Conservation (phyloP, 2,329 filamentous ascomycete genomes). For the Aspergillus sp. region DNA sequence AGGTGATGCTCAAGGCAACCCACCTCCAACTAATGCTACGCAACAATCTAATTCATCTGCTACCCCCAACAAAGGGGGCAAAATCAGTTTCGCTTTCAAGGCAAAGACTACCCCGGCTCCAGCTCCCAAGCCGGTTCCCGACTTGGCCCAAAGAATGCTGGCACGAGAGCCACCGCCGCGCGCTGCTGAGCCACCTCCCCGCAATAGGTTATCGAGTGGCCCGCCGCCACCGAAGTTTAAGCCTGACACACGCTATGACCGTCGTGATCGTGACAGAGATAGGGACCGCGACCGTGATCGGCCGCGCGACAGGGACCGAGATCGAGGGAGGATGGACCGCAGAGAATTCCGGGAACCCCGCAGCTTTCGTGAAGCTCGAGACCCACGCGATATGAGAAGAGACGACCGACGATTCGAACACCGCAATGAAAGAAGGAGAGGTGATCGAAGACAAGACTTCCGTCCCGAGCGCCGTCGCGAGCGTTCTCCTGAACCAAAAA, state of each 20-base stretch:
- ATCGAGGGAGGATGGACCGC: slow-evolving; percentile 36
- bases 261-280: slow-evolving; percentile 44
- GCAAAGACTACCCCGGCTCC: slow-evolving; percentile 65
- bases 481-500: slow-evolving; percentile 49
- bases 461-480: slow-evolving; percentile 52
- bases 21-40: slow-evolving; percentile 52
- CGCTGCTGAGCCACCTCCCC: slow-evolving; percentile 32
- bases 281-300: slow-evolving; percentile 42
- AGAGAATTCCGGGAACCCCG: slow-evolving; percentile 36
- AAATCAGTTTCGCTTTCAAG: slow-evolving; percentile 95
- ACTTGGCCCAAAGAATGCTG: slow-evolving; percentile 51
- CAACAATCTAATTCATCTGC: slow-evolving; percentile 58
- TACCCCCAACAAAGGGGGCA: slow-evolving; percentile 59
- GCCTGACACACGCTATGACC: slow-evolving; percentile 44
- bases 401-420: slow-evolving; percentile 45
- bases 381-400: slow-evolving; percentile 34
- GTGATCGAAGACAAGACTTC: slow-evolving; percentile 34
- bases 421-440: slow-evolving; percentile 41
- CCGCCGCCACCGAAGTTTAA: slow-evolving; percentile 42
- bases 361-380: slow-evolving; percentile 32
- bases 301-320: slow-evolving; percentile 32
- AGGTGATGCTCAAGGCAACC: slow-evolving; percentile 47
- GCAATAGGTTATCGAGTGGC: slow-evolving; percentile 41
- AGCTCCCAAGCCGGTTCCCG: slow-evolving; percentile 53
- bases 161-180: slow-evolving; percentile 42